phyloP scores from a whole-genome alignment of 176 grass and related monocot genomes.

The Musa troglodytarum region DNA sequence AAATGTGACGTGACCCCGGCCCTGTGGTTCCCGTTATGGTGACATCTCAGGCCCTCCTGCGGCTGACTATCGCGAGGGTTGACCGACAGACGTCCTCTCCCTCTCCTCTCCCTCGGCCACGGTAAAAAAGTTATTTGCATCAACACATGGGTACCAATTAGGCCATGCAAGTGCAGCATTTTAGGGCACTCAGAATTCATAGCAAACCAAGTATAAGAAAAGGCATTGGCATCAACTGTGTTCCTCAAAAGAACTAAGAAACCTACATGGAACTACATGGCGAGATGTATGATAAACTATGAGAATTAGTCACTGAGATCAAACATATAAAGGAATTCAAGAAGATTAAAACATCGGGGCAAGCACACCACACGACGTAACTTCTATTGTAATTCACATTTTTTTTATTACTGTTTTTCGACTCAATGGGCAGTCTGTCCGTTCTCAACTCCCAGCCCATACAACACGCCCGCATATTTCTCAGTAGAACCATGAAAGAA shows the following conservation, averaged over 20 bases:
- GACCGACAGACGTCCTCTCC: too few species aligned
- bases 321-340: not conserved
- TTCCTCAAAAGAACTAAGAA: too few species aligned
- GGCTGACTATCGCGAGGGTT: too few species aligned
- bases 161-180: not conserved
- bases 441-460: slow-evolving; percentile 80
- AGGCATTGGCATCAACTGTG: not conserved
- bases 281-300: not conserved
- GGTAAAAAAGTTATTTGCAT: too few species aligned
- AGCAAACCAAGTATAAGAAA: not conserved
- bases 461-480: slow-evolving; percentile 93
- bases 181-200: not conserved
- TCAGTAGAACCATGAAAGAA: slow-evolving; percentile 75
- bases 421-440: slow-evolving; percentile 63
- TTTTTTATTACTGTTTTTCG: slow-evolving; percentile 8
- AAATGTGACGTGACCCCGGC: too few species aligned
- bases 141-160: not conserved
- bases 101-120: too few species aligned
- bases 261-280: not conserved
- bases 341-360: not conserved
- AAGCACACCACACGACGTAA: not conserved
- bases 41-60: too few species aligned
- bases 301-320: not conserved
- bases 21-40: too few species aligned
- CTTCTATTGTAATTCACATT: not conserved